Conservation (phyloP, 2,329 filamentous ascomycete species). For the Keithomyces neogunnii region DNA sequence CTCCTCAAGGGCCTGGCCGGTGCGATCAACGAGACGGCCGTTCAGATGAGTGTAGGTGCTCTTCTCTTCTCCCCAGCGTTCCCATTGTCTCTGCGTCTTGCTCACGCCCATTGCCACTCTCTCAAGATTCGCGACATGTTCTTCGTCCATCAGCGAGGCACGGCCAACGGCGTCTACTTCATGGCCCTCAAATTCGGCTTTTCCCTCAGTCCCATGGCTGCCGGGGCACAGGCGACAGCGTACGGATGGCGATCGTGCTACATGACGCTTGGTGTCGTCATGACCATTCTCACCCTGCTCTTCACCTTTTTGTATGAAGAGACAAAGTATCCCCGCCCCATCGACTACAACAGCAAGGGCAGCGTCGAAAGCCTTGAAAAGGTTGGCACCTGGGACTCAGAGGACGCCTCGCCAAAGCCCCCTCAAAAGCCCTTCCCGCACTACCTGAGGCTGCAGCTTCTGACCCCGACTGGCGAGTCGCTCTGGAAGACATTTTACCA, state of each 20-base stretch:
- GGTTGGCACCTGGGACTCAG: too few species aligned
- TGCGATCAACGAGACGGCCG: conserved; percentile 29
- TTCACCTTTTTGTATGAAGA: conserved; percentile 17
- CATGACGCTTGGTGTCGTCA: conserved; percentile 11
- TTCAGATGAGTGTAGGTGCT: conserved; percentile 25
- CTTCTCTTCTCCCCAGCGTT: neutral
- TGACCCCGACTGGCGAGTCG: conserved; percentile 12
- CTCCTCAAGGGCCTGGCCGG: conserved; percentile 25
- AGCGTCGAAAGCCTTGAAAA: too few species aligned
- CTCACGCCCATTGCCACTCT: neutral
- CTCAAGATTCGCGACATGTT: conserved; percentile 23
- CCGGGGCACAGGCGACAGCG: conserved; percentile 15
- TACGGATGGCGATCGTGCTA: conserved; percentile 19
- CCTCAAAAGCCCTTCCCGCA: neutral
- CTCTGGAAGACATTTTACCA: conserved; percentile 10
- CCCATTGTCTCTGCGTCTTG: neutral
- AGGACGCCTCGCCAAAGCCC: neutral
- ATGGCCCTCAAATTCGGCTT: conserved; percentile 20
- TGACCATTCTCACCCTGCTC: conserved; percentile 7
- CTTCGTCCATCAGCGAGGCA: conserved; percentile 22
- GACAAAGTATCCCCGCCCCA: conserved; percentile 18
- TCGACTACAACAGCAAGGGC: neutral
- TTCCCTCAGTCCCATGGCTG: conserved; percentile 22
- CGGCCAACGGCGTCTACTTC: conserved; percentile 24
- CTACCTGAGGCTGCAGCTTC: conserved; percentile 5